Percentiles rank a stretch among this genome's conserved stretches.
Evolutionary conservation across 2,329 filamentous ascomycete species (phyloP).

Genomic region (Cytospora piceae): DNA sequence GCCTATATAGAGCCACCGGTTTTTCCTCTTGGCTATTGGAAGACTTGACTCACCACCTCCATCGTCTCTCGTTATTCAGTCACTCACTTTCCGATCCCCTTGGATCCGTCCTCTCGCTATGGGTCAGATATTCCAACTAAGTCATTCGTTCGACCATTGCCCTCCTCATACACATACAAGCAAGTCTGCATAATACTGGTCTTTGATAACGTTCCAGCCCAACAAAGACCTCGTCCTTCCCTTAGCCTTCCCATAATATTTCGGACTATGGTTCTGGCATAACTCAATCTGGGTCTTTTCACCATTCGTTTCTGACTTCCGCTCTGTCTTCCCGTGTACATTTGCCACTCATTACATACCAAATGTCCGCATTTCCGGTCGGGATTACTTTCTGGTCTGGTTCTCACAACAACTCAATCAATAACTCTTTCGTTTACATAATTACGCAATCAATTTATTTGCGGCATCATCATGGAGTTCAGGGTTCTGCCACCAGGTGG

Average conservation of each 20-base stretch:
- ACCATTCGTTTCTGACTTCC: neutral
- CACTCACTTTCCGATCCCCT: neutral
- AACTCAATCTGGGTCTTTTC: neutral
- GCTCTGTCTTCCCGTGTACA: neutral
- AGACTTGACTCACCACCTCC: constrained; percentile 1
- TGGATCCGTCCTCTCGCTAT: neutral
- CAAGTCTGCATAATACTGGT: neutral
- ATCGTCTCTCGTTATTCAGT: constrained; percentile 13
- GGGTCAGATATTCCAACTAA: neutral
- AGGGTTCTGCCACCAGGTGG: too few relatives aligned
- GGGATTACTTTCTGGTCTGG: too few relatives aligned
- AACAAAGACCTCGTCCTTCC: neutral
- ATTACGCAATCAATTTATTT: neutral
- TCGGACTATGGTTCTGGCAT: neutral
- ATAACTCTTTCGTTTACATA: too few relatives aligned
- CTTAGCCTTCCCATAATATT: neutral
- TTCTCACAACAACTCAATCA: neutral
- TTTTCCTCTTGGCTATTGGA: neutral
- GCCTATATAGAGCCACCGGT: constrained; percentile 10
- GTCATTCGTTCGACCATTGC: constrained; percentile 5
- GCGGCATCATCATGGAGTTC: neutral
- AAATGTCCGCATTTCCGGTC: neutral
- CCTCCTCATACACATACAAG: neutral
- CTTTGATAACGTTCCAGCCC: neutral
- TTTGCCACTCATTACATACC: neutral